Evolutionary conservation across 805 yeast genomes (phyloP).

Genomic region (Zygoascus flipseniorum): DNA sequence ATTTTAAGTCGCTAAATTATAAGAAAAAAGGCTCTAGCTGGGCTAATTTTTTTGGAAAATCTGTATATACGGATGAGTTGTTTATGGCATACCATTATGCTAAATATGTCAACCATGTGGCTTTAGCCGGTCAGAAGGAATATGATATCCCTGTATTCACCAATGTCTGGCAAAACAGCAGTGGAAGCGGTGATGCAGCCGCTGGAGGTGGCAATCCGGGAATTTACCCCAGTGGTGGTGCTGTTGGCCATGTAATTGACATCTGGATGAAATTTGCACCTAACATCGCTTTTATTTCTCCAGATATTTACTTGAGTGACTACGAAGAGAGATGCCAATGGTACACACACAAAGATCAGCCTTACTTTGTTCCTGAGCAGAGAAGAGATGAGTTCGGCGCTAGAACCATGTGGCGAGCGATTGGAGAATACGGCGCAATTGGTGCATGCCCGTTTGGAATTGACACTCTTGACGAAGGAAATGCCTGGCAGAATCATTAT

Average conservation of each 20-base stretch:
- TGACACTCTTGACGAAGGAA: conserved; percentile 8
- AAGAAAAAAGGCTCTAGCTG: conserved; percentile 1
- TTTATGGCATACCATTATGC: conserved; percentile 17
- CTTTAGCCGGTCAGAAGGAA: conserved; percentile 5
- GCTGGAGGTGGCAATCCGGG: conserved; percentile 15
- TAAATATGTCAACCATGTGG: conserved; percentile 10
- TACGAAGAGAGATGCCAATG: conserved; percentile 7
- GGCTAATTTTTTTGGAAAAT: conserved; percentile 10
- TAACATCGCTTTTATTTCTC: conserved; percentile 8
- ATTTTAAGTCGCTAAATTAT: neutral
- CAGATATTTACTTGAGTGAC: conserved; percentile 13
- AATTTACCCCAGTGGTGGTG: conserved; percentile 15
- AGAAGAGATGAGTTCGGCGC: conserved; percentile 17
- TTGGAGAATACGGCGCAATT: conserved; percentile 11
- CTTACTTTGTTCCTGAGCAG: conserved; percentile 15
- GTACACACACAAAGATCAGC: conserved; percentile 8
- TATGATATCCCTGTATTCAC: conserved; percentile 13
- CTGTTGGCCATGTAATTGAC: conserved; percentile 10
- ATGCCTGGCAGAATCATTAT: conserved; percentile 10
- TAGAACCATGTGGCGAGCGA: conserved; percentile 8
- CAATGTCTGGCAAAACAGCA: conserved; percentile 12
- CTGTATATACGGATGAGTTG: conserved; percentile 9
- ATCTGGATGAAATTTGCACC: conserved; percentile 11
- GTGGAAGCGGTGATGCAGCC: conserved; percentile 1
- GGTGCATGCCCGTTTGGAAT: conserved; percentile 15